Conservation (phyloP, 2,329 filamentous ascomycete species). For the Pezicula rhizophila region DNA sequence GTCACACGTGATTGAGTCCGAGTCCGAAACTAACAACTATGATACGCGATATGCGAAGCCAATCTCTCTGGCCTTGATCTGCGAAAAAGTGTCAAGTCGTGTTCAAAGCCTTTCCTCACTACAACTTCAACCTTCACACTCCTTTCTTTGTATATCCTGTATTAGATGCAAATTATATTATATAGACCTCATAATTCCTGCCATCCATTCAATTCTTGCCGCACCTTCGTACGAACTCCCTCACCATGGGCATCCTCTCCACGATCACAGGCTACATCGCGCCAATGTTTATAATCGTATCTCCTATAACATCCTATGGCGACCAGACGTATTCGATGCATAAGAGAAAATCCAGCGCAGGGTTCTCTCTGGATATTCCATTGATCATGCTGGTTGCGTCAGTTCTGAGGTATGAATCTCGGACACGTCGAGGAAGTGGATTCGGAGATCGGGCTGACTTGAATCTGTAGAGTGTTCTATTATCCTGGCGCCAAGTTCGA, state of each 20-base stretch:
- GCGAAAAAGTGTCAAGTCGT: too few species aligned
- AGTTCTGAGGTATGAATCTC: slow-evolving; percentile 48
- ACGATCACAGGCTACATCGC: slow-evolving; percentile 49
- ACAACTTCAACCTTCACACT: too few species aligned
- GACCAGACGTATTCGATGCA: slow-evolving; percentile 64
- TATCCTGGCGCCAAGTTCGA: slow-evolving; percentile 64
- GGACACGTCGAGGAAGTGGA: background rate
- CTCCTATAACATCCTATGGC: slow-evolving; percentile 58
- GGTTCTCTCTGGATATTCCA: slow-evolving; percentile 66
- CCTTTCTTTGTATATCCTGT: too few species aligned
- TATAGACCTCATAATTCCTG: too few species aligned
- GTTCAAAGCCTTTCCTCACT: too few species aligned
- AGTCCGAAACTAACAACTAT: too few species aligned
- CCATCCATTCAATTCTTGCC: too few species aligned
- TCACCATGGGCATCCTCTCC: slow-evolving; percentile 24
- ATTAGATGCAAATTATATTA: too few species aligned
- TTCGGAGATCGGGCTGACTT: slow-evolving; percentile 5
- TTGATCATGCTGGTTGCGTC: slow-evolving; percentile 68
- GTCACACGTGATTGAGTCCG: too few species aligned
- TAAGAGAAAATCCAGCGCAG: slow-evolving; percentile 55
- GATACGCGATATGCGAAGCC: too few species aligned
- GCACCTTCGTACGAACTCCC: background rate
- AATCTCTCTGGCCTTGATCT: too few species aligned
- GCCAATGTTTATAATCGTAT: slow-evolving; percentile 57
- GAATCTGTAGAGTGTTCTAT: slow-evolving; percentile 54